Evolutionary conservation across 495 filamentous ascomycete genomes (phyloP).

Genomic region (Lasiosphaeria hispida): DNA sequence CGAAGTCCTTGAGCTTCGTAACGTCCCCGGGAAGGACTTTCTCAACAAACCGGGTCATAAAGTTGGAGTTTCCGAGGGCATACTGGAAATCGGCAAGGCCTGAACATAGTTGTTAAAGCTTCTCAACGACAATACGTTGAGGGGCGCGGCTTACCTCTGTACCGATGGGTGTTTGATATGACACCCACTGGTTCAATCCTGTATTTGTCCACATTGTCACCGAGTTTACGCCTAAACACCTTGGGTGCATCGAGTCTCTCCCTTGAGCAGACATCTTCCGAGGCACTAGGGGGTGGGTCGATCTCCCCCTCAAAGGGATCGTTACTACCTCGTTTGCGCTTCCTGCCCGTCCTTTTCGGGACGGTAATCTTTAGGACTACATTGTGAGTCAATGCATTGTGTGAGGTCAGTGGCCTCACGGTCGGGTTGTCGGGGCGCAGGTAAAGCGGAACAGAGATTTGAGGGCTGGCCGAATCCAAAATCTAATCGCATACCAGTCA

Average conservation of each 20-base stretch:
- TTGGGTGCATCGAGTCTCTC: conserved; percentile 41
- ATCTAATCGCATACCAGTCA: conserved; percentile 26
- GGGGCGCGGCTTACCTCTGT: conserved; percentile 56
- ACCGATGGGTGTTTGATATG: conserved; percentile 79
- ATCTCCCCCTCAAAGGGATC: conserved; percentile 56
- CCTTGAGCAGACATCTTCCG: conserved; percentile 34
- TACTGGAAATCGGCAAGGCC: conserved; percentile 71
- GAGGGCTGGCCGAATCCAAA: conserved; percentile 35
- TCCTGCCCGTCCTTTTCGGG: conserved; percentile 81
- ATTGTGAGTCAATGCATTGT: conserved; percentile 68
- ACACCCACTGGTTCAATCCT: conserved; percentile 67
- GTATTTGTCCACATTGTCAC: conserved; percentile 69
- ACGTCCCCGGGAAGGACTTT: conserved; percentile 63
- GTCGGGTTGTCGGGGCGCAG: conserved; percentile 76
- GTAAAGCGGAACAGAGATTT: conserved; percentile 56
- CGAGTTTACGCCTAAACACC: conserved; percentile 61
- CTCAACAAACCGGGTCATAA: conserved; percentile 65
- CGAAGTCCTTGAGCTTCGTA: conserved; percentile 69
- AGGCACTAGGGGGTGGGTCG: conserved; percentile 17
- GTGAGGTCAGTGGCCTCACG: conserved; percentile 70
- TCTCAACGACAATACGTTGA: neutral
- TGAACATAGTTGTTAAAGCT: conserved; percentile 4
- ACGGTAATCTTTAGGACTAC: conserved; percentile 82
- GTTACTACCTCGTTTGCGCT: conserved; percentile 69
- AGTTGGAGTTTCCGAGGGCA: conserved; percentile 56